Base-by-base conservation (phyloP, 805 yeast genomes). In the Lachancea nothofagi region DNA sequence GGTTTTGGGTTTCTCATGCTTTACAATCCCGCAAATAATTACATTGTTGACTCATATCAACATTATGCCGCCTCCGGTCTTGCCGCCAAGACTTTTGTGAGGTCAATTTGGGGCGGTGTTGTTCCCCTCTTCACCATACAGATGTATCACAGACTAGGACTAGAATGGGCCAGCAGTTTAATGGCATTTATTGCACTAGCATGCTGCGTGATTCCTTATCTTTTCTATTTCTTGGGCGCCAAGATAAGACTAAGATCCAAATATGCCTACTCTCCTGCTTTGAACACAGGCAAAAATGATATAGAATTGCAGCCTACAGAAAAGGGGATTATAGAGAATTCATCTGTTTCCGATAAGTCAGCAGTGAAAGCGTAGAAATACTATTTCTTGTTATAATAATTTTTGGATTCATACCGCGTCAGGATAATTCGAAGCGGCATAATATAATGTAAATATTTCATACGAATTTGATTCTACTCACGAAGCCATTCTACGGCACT, bases 11-110 rank as follows among this genome's bases (percentile, higher is more conserved):
- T 75, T 59, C 64, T 65, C 43, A 53, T 65, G 54, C 59, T 77
- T 13, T 77, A 79, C 64, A 78, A 79, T 55, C 77, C 83, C 4
- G 83, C 83, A 7, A 78, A 78, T 61, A 80, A 79, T 59, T 75
- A 75, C 53, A 67, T 75, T 37, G 79, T 75, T n/a, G 80, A 75
- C 52, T 74, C 80, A 0, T 75, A 75, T 49, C 79, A 74, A 50
- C 80, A 75, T 53, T 75, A 73, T 49, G 80, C 80, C 1, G 79
- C 80, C 4, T 71, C 77, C 7, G 79, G 72, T 4, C 55, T 75
- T 40, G 80, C 80, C 8, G 76, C 78, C 1, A 75, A 75, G 58
- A 75, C 80, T 1, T 73, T 75, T 51, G 67, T 75, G 31, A 62
- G 80, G 59, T 73, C 78, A 2, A 58, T 73, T 40, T 75, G 77